Percentiles rank a stretch among this genome's conserved stretches.
These are phyloP conservation scores for Penicillium simplicissimum DNA, from an alignment of 495 filamentous ascomycete species.

Conservation along the genomic window DNA sequence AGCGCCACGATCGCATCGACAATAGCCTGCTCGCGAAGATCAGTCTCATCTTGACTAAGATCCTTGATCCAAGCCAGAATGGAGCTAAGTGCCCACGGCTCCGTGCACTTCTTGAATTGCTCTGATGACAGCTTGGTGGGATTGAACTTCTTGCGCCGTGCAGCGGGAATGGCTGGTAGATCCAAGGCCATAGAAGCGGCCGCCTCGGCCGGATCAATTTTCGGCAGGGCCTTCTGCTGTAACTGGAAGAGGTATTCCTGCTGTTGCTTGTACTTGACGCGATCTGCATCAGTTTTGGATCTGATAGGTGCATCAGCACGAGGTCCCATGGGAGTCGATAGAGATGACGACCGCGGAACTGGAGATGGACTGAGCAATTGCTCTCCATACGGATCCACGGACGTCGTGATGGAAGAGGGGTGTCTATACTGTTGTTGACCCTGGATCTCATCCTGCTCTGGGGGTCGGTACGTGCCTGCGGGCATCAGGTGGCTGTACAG, in stretches of 20 bases:
- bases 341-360: slow-evolving; percentile 84
- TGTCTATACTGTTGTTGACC: slow-evolving; percentile 44
- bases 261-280: slow-evolving; percentile 60
- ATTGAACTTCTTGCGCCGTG: slow-evolving; percentile 75
- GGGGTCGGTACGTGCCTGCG: slow-evolving; percentile 54
- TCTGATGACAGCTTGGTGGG: slow-evolving; percentile 80
- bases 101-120: slow-evolving; percentile 82
- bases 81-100: slow-evolving; percentile 93
- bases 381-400: slow-evolving; percentile 50
- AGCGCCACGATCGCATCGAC: slow-evolving; percentile 85
- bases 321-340: slow-evolving; percentile 77
- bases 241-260: slow-evolving; percentile 55
- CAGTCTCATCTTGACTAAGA: slow-evolving; percentile 79
- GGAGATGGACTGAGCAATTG: slow-evolving; percentile 46
- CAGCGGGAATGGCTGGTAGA: slow-evolving; percentile 68
- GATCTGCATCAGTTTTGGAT: slow-evolving; percentile 92
- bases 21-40: slow-evolving; percentile 79
- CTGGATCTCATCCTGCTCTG: slow-evolving; percentile 39
- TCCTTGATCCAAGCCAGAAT: slow-evolving; percentile 83
- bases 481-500: slow-evolving; percentile 53
- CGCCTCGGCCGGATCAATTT: slow-evolving; percentile 37
- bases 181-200: slow-evolving; percentile 62
- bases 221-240: slow-evolving; percentile 42
- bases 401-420: slow-evolving; percentile 41
- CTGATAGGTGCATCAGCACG: slow-evolving; percentile 78